Conservation (phyloP, 2,329 filamentous ascomycete species). For the Escovopsis sp. region DNA sequence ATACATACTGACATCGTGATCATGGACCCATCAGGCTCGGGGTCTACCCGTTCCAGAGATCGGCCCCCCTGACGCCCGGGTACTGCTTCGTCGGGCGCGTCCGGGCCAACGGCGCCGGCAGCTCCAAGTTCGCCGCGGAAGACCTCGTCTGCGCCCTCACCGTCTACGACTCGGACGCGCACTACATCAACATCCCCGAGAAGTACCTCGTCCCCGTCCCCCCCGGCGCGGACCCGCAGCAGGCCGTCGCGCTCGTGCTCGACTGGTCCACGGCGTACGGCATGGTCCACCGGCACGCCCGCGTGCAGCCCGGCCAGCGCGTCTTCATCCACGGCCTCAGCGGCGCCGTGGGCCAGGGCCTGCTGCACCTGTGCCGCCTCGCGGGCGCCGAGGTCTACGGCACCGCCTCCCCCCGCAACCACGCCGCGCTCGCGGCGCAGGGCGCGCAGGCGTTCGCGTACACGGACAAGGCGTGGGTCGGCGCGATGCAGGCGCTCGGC, state of each 20-base stretch:
- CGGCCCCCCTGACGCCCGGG: conserved; percentile 32
- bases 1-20: neutral
- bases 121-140: conserved; percentile 17
- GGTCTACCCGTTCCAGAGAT: conserved; percentile 29
- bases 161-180: conserved; percentile 28
- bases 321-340: conserved; percentile 37
- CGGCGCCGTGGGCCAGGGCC: conserved; percentile 31
- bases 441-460: conserved; percentile 31
- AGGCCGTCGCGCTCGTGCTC: conserved; percentile 25
- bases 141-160: conserved; percentile 22
- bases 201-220: conserved; percentile 30
- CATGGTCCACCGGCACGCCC: conserved; percentile 22
- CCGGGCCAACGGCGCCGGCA: conserved; percentile 20
- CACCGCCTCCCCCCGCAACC: conserved; percentile 32
- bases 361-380: conserved; percentile 26
- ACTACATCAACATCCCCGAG: conserved; percentile 30
- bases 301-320: conserved; percentile 26
- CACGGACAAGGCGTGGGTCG: conserved; percentile 33
- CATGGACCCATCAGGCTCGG: conserved; percentile 19
- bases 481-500: conserved; percentile 27
- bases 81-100: conserved; percentile 33
- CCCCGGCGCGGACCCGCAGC: conserved; percentile 22
- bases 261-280: conserved; percentile 32
- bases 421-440: conserved; percentile 21
- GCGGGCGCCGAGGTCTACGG: conserved; percentile 33